phyloP scores from a whole-genome alignment of 2,329 filamentous ascomycete species.

The Phyllosticta citribraziliensis region DNA sequence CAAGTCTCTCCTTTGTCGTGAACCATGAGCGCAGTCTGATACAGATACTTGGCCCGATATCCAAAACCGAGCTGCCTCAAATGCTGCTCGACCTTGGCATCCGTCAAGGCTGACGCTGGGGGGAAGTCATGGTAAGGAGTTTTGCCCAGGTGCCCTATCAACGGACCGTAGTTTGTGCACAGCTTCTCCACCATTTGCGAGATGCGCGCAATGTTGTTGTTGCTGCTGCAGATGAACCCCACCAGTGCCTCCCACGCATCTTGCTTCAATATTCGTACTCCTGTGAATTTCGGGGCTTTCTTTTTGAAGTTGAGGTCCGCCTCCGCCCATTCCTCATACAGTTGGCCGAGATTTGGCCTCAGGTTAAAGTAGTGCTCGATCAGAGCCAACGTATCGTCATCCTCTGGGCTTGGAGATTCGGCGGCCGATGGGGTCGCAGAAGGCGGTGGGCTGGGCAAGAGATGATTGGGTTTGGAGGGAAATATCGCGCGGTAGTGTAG shows the following conservation, averaged over 20 bases:
- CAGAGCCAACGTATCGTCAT: conserved; percentile 65
- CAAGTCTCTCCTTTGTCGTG: conserved; percentile 56
- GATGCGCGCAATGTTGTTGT: conserved; percentile 94
- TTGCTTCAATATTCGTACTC: conserved; percentile 85
- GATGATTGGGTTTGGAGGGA: conserved; percentile 20
- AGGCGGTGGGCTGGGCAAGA: conserved; percentile 28
- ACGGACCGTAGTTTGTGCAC: conserved; percentile 72
- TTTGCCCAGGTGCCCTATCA: conserved; percentile 60
- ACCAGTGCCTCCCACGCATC: conserved; percentile 93
- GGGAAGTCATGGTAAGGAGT: conserved; percentile 84
- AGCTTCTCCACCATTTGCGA: conserved; percentile 95
- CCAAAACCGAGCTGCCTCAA: conserved; percentile 82
- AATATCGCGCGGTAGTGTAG: conserved; percentile 71
- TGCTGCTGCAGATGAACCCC: conserved; percentile 96
- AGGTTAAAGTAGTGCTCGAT: conserved; percentile 83
- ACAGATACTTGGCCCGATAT: conserved; percentile 87
- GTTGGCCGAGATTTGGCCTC: conserved; percentile 57
- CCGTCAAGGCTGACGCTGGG: conserved; percentile 60
- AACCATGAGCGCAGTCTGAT: conserved; percentile 71
- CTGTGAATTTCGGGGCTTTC: conserved; percentile 77
- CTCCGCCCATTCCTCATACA: conserved; percentile 82
- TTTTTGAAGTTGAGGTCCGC: conserved; percentile 81
- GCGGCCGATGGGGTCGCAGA: conserved; percentile 29
- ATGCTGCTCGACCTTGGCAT: conserved; percentile 64
- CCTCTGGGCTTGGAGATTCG: conserved; percentile 22